Conservation (phyloP, 2,329 filamentous ascomycete species). For the Ophiostoma piceae region DNA sequence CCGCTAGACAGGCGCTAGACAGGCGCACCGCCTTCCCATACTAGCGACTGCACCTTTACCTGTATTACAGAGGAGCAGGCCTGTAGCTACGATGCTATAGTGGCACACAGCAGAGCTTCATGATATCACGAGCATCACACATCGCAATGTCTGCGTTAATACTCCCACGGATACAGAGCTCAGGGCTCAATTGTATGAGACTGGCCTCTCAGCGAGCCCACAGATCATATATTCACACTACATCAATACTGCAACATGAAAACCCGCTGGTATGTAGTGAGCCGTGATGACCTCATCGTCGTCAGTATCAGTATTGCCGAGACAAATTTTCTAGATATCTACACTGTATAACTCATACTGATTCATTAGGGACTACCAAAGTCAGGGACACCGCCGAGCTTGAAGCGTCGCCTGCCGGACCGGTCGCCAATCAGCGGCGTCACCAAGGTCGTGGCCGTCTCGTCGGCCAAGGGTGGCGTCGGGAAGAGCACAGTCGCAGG, state of each 20-base stretch:
- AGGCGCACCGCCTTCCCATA: slow-evolving; percentile 23
- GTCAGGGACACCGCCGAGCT: slow-evolving; percentile 66
- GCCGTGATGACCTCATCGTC: background rate
- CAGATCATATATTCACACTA: slow-evolving; percentile 44
- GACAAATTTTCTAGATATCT: background rate
- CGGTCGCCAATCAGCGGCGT: slow-evolving; percentile 78
- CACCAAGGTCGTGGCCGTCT: slow-evolving; percentile 89
- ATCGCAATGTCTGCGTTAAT: background rate
- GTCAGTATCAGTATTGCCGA: background rate
- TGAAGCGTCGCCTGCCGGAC: slow-evolving; percentile 76
- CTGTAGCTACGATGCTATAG: background rate
- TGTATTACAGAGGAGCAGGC: background rate
- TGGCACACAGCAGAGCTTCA: background rate
- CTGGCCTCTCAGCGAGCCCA: background rate
- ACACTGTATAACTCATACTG: background rate
- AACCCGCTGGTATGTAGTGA: slow-evolving; percentile 67
- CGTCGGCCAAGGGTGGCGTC: slow-evolving; percentile 95
- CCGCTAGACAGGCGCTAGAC: slow-evolving; percentile 8
- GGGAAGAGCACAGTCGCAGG: slow-evolving; percentile 92
- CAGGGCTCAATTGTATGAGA: background rate
- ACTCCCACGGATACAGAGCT: background rate
- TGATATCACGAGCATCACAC: slow-evolving; percentile 2
- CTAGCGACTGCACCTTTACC: background rate
- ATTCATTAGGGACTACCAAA: slow-evolving; percentile 69
- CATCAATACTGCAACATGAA: slow-evolving; percentile 62